Conservation (phyloP, 495 filamentous ascomycete species). For the Hyaloscypha variabilis region DNA sequence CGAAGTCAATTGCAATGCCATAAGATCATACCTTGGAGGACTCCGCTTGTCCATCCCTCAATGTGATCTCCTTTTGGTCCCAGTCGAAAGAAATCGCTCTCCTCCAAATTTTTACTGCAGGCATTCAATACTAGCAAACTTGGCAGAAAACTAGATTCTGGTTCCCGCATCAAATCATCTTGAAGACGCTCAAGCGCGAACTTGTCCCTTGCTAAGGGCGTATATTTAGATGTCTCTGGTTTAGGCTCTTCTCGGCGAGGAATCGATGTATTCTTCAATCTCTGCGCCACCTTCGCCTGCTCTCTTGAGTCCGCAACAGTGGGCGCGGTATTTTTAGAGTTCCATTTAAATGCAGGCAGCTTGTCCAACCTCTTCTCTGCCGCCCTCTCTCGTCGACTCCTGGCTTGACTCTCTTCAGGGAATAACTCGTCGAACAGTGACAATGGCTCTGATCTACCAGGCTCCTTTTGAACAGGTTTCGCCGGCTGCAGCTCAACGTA, state of each 20-base stretch:
- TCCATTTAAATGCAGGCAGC: conserved; percentile 28
- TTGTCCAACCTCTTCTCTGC: conserved; percentile 21
- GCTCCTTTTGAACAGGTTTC: not conserved
- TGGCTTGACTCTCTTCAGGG: conserved; percentile 46
- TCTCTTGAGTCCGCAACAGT: not conserved
- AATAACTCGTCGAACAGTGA: conserved; percentile 63
- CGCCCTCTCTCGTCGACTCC: conserved; percentile 1
- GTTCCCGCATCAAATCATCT: not conserved
- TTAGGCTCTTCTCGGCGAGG: conserved; percentile 1
- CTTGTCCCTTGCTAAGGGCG: not conserved
- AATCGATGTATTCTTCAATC: conserved; percentile 5
- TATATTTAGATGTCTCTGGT: not conserved
- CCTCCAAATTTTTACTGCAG: conserved; percentile 54
- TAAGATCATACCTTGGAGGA: conserved; percentile 30
- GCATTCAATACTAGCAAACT: conserved; percentile 49
- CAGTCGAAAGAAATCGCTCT: conserved; percentile 66
- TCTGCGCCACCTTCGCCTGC: not conserved
- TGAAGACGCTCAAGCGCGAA: not conserved
- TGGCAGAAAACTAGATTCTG: not conserved
- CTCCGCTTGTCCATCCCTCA: conserved; percentile 61
- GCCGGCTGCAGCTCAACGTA: not conserved
- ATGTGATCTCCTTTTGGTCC: conserved; percentile 62
- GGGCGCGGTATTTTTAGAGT: not conserved
- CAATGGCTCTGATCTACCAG: not conserved
- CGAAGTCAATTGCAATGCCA: not conserved